Conservation (phyloP, 345 rosid genomes). For the Mercurialis annua region DNA sequence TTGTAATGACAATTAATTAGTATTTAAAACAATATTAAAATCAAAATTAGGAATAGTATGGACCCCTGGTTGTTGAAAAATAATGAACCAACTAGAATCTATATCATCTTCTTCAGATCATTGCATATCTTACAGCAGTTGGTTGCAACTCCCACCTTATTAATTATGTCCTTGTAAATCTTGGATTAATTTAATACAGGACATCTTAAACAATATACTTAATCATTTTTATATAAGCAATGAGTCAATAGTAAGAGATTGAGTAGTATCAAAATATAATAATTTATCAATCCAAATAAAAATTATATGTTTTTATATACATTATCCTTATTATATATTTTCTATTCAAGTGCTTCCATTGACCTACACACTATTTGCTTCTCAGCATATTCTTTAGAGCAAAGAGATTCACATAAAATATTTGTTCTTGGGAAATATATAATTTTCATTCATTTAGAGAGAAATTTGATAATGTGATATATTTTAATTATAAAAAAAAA, state of each 20-base stretch:
- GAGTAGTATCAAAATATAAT: not conserved
- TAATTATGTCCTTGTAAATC: not conserved
- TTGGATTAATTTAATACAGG: not conserved
- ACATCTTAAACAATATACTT: slow-evolving; percentile 18
- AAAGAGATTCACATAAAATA: not conserved
- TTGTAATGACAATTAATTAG: not conserved
- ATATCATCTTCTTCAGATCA: slow-evolving; percentile 20
- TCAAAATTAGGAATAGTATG: slow-evolving; percentile 1
- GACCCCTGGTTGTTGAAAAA: slow-evolving; percentile 29
- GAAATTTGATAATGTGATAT: too few species aligned
- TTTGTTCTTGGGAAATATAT: too few species aligned
- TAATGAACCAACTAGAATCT: slow-evolving; percentile 38
- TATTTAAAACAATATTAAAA: not conserved
- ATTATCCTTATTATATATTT: too few species aligned
- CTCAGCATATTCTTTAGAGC: not conserved
- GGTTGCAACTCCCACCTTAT: slow-evolving; percentile 37
- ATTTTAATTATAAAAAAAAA: too few species aligned
- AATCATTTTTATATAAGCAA: slow-evolving; percentile 3
- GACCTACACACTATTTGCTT: too few species aligned
- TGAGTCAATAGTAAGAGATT: not conserved
- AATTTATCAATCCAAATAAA: too few species aligned
- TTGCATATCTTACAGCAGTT: slow-evolving; percentile 18
- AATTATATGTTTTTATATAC: too few species aligned
- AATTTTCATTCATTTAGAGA: too few species aligned
- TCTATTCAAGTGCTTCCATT: too few species aligned